A percentile compares a stretch with the other conserved stretches of the same genome.
Conservation (phyloP, 129 eudicot genomes). For the Cynara cardunculus region DNA sequence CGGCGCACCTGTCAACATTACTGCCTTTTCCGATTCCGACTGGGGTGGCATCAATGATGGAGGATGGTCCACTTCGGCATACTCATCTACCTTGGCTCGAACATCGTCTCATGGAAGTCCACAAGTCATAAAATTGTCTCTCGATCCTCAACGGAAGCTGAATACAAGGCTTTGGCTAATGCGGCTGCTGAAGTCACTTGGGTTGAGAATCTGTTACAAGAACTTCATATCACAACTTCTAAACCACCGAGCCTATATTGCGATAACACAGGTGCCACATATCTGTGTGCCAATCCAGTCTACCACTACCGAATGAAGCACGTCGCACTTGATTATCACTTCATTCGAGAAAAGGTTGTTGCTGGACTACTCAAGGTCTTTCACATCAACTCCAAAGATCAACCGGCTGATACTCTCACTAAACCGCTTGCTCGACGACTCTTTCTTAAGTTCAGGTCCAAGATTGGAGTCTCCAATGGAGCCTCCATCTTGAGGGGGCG, state of each 20-base stretch:
- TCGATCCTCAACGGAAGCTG: too few relatives aligned
- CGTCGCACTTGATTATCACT: too few relatives aligned
- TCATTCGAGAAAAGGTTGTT: background rate
- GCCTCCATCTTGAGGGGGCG: slow-evolving; percentile 12
- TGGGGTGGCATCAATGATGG: background rate
- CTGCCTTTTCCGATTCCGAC: background rate
- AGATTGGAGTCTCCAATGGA: slow-evolving; percentile 2
- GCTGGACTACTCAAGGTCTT: background rate
- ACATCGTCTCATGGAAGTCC: background rate
- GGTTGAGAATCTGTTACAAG: too few relatives aligned
- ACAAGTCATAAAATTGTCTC: background rate
- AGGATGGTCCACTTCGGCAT: background rate
- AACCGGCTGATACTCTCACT: background rate
- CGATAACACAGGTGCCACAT: too few relatives aligned
- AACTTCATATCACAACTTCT: too few relatives aligned
- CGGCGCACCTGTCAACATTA: background rate
- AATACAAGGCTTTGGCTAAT: too few relatives aligned
- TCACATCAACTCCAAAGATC: background rate
- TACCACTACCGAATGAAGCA: too few relatives aligned
- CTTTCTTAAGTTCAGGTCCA: background rate
- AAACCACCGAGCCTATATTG: too few relatives aligned
- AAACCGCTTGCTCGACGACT: background rate
- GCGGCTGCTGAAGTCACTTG: too few relatives aligned
- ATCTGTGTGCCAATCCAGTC: too few relatives aligned
- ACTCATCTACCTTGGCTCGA: background rate